A percentile compares a stretch with the other conserved stretches of the same genome.
phyloP scores from a whole-genome alignment of 352 stramenopile species.

The Globisporangium carolinianum region DNA sequence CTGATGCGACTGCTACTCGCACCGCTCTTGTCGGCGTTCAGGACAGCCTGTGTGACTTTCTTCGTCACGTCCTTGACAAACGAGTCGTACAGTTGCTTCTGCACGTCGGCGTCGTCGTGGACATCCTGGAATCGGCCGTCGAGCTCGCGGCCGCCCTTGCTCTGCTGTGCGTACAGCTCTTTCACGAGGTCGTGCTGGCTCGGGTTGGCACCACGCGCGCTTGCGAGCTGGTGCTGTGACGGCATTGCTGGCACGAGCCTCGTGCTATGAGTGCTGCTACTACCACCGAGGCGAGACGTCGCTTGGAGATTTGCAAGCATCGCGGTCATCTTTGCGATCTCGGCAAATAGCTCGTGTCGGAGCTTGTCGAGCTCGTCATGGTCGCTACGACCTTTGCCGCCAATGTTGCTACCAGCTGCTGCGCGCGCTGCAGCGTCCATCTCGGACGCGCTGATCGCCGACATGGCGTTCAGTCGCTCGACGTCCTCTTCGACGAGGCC shows the following conservation, averaged over 20 bases:
- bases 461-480: conserved; percentile 36
- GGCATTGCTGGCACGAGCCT: conserved; percentile 16
- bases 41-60: conserved; percentile 53
- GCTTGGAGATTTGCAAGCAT: conserved; percentile 20
- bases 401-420: not conserved
- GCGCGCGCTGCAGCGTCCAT: conserved; percentile 3
- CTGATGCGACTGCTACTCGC: conserved; percentile 3
- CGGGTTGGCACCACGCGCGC: conserved; percentile 6
- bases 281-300: not conserved
- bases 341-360: conserved; percentile 39
- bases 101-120: conserved; percentile 25
- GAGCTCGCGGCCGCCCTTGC: conserved; percentile 29
- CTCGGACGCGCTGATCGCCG: conserved; percentile 19
- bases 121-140: conserved; percentile 37
- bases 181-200: conserved; percentile 40
- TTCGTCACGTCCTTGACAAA: conserved; percentile 75
- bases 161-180: conserved; percentile 52
- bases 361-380: conserved; percentile 38
- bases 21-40: conserved; percentile 38
- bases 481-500: conserved; percentile 59
- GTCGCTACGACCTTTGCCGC: not conserved
- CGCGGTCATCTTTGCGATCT: conserved; percentile 40
- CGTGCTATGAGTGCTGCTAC: conserved; percentile 7
- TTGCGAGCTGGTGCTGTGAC: conserved; percentile 8
- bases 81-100: conserved; percentile 63